Percentiles rank a stretch among this genome's conserved stretches.
phyloP scores from a whole-genome alignment of 352 stramenopile genomes.

The Phytophthora cajani region DNA sequence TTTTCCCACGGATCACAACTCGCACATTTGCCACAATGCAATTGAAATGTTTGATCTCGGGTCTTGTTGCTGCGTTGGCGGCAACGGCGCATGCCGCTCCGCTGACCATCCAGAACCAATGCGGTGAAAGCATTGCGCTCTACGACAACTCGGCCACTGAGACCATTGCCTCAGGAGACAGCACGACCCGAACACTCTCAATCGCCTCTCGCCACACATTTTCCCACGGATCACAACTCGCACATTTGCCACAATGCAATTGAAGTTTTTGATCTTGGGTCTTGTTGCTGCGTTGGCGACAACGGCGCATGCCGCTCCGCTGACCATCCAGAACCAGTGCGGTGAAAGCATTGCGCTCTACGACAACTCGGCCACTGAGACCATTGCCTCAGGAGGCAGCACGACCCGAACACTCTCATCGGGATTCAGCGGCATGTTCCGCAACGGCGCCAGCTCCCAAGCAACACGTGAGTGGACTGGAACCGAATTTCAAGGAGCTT shows the following conservation, averaged over 20 bases:
- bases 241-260: slow-evolving; percentile 15
- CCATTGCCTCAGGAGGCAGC: slow-evolving; percentile 42
- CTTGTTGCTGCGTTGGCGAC: slow-evolving; percentile 22
- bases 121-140: slow-evolving; percentile 44
- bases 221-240: slow-evolving; percentile 2
- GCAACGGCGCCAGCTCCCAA: slow-evolving; percentile 44
- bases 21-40: slow-evolving; percentile 16
- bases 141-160: slow-evolving; percentile 64
- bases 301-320: slow-evolving; percentile 28
- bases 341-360: slow-evolving; percentile 51
- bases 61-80: slow-evolving; percentile 17
- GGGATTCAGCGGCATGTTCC: slow-evolving; percentile 64
- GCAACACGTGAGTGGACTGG: slow-evolving; percentile 45
- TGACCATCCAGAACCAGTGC: slow-evolving; percentile 60
- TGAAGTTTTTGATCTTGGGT: slow-evolving; percentile 9
- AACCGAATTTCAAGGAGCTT: not conserved
- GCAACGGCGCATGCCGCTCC: slow-evolving; percentile 29
- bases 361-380: slow-evolving; percentile 57
- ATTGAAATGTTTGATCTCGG: slow-evolving; percentile 9
- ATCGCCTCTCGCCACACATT: slow-evolving; percentile 3
- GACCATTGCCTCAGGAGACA: slow-evolving; percentile 43
- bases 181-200: slow-evolving; percentile 38
- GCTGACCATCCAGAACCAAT: slow-evolving; percentile 59
- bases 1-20: slow-evolving; percentile 1
- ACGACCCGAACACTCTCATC: slow-evolving; percentile 39